Evolutionary conservation across 805 yeast genomes (phyloP), one percentile per base, ranked within the genome.

Genomic region (Candida michaelii): DNA sequence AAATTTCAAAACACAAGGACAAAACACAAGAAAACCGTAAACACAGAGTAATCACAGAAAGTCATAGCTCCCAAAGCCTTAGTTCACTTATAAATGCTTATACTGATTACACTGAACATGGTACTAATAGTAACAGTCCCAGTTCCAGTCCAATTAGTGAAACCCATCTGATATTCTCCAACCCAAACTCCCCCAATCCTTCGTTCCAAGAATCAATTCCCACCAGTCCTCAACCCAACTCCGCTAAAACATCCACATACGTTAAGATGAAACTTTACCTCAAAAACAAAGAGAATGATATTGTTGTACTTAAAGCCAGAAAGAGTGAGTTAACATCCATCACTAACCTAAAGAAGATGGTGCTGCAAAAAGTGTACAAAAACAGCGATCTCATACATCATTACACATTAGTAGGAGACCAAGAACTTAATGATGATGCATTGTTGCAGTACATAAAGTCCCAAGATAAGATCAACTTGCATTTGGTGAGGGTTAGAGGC

Each of bases 331-430:
- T 65, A n/a, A 45, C 48, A 5, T 53, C 65, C 3, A 49, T 63
- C 6, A 51, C 40, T 3, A 51, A 58, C 43, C 48, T 63, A 40
- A 65, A 65, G 46, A 57, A 52, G 45, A 39, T 58, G 29, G 39
- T 65, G 6, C 53, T 59, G 30, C 50, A 45, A 47, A 63, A 63
- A 48, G 57, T 65, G 27, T 65, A 62, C 45, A 61, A 59, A 34
- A 67, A 65, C 40, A 51, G 47, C 34, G 56, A 52, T 33, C 50
- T 62, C 36, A 52, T 50, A 13, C 47, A 52, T 39, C 68, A 61
- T 40, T 65, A 63, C 46, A 53, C 46, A 15, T 54, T 64, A 2
- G 27, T 44, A 8, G 18, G 18, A 10, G 48, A 33, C 18, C 43
- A 17, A 14, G 47, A 47, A 27, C 47, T 49, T 5, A 42, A n/a